Percentiles rank a stretch among this genome's conserved stretches.
Conservation (phyloP, 2,329 filamentous ascomycete genomes). For the Calonectria honghensis region DNA sequence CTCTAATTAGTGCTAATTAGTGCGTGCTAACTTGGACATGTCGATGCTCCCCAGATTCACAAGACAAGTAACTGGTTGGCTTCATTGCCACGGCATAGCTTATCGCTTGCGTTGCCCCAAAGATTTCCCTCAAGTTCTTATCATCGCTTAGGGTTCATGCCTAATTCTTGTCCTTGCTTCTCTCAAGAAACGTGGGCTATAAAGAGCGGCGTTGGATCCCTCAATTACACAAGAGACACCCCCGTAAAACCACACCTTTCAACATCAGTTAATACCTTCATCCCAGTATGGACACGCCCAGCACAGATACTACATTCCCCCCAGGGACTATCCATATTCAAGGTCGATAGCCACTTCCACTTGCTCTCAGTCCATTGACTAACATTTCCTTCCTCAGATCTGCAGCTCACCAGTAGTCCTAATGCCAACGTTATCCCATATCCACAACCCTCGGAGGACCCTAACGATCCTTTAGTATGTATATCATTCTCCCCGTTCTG, state of each 20-base stretch:
- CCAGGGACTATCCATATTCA: too few relatives aligned
- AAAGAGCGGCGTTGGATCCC: background rate
- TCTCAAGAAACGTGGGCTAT: background rate
- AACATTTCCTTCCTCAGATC: background rate
- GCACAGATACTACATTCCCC: too few relatives aligned
- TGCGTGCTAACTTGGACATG: background rate
- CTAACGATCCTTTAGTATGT: conserved; percentile 1
- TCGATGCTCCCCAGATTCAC: background rate
- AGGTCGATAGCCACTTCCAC: too few relatives aligned
- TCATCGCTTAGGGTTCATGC: background rate
- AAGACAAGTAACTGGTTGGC: background rate
- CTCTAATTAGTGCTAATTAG: background rate
- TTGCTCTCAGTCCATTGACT: background rate
- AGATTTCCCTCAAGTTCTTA: background rate
- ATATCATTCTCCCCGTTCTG: background rate
- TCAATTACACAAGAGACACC: too few relatives aligned
- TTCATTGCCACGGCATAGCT: background rate
- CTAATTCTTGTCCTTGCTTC: background rate
- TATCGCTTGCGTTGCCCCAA: too few relatives aligned
- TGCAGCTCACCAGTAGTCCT: background rate
- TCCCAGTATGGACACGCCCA: background rate
- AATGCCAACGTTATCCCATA: background rate
- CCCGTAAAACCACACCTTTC: background rate
- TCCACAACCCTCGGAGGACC: conserved; percentile 6
- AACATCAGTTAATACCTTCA: too few relatives aligned